phyloP scores from a whole-genome alignment of 495 filamentous ascomycete genomes.

The Talaromyces thailandensis region DNA sequence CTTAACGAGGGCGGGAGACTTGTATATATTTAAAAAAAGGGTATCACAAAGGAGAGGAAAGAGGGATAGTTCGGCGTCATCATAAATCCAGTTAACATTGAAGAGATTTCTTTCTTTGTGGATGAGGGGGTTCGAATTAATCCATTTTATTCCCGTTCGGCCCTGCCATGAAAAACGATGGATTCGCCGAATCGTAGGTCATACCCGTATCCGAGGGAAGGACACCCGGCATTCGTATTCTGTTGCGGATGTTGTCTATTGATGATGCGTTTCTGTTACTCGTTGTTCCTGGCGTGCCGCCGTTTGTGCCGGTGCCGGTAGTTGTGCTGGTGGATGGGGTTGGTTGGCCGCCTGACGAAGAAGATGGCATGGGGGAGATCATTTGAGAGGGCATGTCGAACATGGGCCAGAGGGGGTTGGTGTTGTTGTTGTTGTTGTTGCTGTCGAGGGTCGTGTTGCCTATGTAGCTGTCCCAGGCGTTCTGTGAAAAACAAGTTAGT shows the following conservation, averaged over 20 bases:
- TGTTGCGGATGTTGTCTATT: neutral
- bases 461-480: conserved; percentile 49
- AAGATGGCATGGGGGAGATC: conserved; percentile 12
- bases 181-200: neutral
- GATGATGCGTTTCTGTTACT: neutral
- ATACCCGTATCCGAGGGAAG: conserved; percentile 1
- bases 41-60: neutral
- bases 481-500: conserved; percentile 23
- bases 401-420: conserved; percentile 39
- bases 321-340: neutral
- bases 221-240: neutral
- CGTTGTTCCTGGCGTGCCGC: neutral
- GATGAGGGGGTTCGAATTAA: neutral
- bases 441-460: conserved; percentile 41
- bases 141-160: conserved; percentile 5
- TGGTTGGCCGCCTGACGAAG: neutral
- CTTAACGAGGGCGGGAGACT: neutral
- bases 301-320: neutral
- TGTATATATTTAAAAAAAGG: neutral
- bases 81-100: neutral
- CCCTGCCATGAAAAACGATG: conserved; percentile 2
- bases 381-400: conserved; percentile 24
- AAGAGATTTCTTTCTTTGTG: neutral
- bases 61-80: neutral
- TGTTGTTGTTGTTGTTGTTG: conserved; percentile 15